Percentiles rank a stretch among this genome's conserved stretches.
Conservation (phyloP, 2,329 filamentous ascomycete genomes). For the Alternaria sp. region DNA sequence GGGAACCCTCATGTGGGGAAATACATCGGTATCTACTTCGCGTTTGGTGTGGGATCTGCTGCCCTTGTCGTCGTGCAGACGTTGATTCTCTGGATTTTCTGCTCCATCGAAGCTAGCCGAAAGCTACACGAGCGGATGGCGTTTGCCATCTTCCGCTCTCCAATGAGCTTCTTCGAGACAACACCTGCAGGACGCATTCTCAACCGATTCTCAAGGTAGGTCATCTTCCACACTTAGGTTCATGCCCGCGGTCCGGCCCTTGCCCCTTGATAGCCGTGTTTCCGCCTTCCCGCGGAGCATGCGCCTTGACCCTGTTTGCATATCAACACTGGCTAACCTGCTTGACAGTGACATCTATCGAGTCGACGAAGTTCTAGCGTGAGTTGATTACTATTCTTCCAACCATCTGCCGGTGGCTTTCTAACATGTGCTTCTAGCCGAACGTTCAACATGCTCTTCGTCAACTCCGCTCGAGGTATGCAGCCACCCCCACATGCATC, state of each 20-base stretch:
- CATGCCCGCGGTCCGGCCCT: slow-evolving; percentile 13
- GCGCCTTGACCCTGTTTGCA: background rate
- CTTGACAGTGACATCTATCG: slow-evolving; percentile 73
- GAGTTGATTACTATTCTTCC: slow-evolving; percentile 37
- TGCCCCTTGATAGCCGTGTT: slow-evolving; percentile 6
- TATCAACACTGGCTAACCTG: slow-evolving; percentile 25
- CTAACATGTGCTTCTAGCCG: slow-evolving; percentile 59
- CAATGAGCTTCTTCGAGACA: slow-evolving; percentile 99
- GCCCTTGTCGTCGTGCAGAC: slow-evolving; percentile 89
- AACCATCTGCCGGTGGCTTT: slow-evolving; percentile 1
- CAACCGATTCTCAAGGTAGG: slow-evolving; percentile 91
- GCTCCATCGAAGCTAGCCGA: slow-evolving; percentile 96
- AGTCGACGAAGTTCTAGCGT: slow-evolving; percentile 89
- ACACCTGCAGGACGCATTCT: slow-evolving; percentile 96
- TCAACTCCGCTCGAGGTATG: slow-evolving; percentile 59
- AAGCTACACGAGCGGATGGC: slow-evolving; percentile 98
- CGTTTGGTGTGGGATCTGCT: slow-evolving; percentile 87
- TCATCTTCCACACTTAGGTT: slow-evolving; percentile 25
- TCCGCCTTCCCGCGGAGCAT: background rate
- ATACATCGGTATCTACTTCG: slow-evolving; percentile 95
- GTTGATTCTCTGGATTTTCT: slow-evolving; percentile 98
- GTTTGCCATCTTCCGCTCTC: slow-evolving; percentile 93
- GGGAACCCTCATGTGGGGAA: slow-evolving; percentile 81
- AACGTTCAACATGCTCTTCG: slow-evolving; percentile 90
- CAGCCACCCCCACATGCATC: slow-evolving; percentile 20